These are phyloP conservation scores for Quercus mongolica DNA, from an alignment of 306 rosid species.

Conservation along the genomic window DNA sequence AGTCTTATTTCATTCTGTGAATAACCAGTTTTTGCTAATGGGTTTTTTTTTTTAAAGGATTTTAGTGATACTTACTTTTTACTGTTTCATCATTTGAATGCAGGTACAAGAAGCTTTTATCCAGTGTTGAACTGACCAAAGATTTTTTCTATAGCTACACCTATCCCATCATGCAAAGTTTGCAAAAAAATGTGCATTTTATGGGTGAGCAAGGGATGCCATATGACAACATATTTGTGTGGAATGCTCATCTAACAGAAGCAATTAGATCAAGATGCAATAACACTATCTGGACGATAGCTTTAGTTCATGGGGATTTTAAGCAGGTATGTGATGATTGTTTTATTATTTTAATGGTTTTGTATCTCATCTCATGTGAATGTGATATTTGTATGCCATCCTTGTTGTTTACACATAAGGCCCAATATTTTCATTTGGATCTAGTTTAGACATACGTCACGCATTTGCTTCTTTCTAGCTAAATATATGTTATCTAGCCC, in stretches of 20 bases:
- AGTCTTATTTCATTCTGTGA: too few species aligned
- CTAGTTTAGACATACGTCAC: background rate
- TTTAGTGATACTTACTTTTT: background rate
- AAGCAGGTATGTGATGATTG: slow-evolving; percentile 61
- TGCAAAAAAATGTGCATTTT: slow-evolving; percentile 72
- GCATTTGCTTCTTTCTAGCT: background rate
- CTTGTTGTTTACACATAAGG: background rate
- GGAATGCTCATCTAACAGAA: slow-evolving; percentile 91
- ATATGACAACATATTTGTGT: slow-evolving; percentile 84
- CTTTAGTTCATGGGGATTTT: slow-evolving; percentile 95
- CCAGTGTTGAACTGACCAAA: slow-evolving; percentile 90
- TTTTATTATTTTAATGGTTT: background rate
- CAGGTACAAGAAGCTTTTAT: slow-evolving; percentile 89
- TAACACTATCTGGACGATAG: slow-evolving; percentile 90
- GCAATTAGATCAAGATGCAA: slow-evolving; percentile 84
- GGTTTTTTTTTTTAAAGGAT: too few species aligned
- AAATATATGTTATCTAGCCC: background rate
- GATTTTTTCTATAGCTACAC: slow-evolving; percentile 95
- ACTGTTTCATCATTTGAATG: slow-evolving; percentile 10
- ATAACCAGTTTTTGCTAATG: too few species aligned
- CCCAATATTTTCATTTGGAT: background rate
- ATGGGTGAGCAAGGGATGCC: slow-evolving; percentile 62
- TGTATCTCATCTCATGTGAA: background rate
- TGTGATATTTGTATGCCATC: background rate
- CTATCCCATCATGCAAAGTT: slow-evolving; percentile 93